Conservation (phyloP, 208 protist species). For the Trypanosoma congolense region DNA sequence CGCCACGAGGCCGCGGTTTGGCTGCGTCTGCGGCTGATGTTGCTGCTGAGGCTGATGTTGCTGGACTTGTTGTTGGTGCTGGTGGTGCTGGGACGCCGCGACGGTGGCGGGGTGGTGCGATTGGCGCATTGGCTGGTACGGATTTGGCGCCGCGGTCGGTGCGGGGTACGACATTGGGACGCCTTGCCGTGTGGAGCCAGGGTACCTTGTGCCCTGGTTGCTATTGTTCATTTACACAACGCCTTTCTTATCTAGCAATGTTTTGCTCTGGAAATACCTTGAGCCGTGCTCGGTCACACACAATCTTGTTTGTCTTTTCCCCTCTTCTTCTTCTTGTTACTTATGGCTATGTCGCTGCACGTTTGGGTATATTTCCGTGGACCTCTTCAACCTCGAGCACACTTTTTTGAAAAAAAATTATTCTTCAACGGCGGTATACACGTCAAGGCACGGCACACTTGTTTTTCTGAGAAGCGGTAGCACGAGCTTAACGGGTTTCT, state of each 20-base stretch:
- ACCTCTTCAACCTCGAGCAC: too few relatives aligned
- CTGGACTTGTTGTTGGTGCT: constrained; percentile 7
- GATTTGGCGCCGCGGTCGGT: constrained; percentile 13
- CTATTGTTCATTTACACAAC: constrained; percentile 28
- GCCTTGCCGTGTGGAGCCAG: constrained; percentile 1
- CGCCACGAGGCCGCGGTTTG: constrained; percentile 22
- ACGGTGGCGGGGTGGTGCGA: constrained; percentile 1
- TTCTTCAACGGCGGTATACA: too few relatives aligned
- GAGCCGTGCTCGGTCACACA: constrained; percentile 15
- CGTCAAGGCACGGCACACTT: too few relatives aligned
- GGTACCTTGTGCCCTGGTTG: constrained; percentile 16
- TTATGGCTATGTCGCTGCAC: too few relatives aligned
- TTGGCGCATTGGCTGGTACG: constrained; percentile 18
- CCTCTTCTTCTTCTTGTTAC: not conserved
- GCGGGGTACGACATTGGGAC: constrained; percentile 15
- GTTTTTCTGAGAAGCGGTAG: too few relatives aligned
- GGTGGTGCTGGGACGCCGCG: constrained; percentile 7
- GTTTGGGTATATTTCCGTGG: too few relatives aligned
- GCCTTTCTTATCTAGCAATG: too few relatives aligned
- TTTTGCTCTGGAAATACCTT: too few relatives aligned
- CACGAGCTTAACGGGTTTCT: too few relatives aligned
- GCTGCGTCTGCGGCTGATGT: constrained; percentile 7
- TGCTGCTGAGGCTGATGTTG: constrained; percentile 2
- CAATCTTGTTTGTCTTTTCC: not conserved
- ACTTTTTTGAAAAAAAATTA: too few relatives aligned